Evolutionary conservation across 2,329 filamentous ascomycete genomes (phyloP), one percentile per base, ranked within the genome.

Genomic region (Monosporascus sp.): DNA sequence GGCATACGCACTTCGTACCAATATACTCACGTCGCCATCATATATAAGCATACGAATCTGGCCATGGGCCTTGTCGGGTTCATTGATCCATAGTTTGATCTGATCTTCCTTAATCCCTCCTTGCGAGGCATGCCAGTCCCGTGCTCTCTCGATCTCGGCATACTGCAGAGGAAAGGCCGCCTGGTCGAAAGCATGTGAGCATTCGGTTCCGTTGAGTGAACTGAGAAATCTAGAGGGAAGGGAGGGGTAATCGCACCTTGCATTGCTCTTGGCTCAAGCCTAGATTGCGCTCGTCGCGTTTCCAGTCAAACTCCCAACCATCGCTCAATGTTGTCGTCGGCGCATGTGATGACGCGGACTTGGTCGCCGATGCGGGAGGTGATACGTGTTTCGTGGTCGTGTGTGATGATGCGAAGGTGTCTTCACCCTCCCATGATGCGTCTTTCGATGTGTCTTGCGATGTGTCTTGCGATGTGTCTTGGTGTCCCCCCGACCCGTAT

Each of bases 41-140:
- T 65, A 69, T 37, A 73, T 69, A 66, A 72, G 66, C 26, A 60
- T 66, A n/a, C 66, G 63, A 48, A 73, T 57, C 37, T 62, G 63
- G 9, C 62, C 63, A 51, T 65, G 63, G 44, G 55, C 53, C 45
- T 51, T 54, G n/a, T 52, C 51, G 3, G 51, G 37, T 47, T 65
- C 62, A 14, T 63, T 46, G 49, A 59, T 59, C 41, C 55, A 57
- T 37, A 58, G 48, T 3, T 58, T 60, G 44, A 65, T 61, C 26
- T 49, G 55, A n/a, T 54, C 57, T 17, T 50, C 40, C 26, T 47
- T 37, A 44, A 62, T 56, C 7, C 49, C 49, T 15, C 49, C 49
- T 17, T 37, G 49, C 8, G 49, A 31, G 17, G 49, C 49, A 24
- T 51, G 49, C 20, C 48, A 51, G 2, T 54, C 49, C 35, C 60